Evolutionary conservation across 768 basidiomycete genomes (phyloP).

Genomic region (Suillus lakei): DNA sequence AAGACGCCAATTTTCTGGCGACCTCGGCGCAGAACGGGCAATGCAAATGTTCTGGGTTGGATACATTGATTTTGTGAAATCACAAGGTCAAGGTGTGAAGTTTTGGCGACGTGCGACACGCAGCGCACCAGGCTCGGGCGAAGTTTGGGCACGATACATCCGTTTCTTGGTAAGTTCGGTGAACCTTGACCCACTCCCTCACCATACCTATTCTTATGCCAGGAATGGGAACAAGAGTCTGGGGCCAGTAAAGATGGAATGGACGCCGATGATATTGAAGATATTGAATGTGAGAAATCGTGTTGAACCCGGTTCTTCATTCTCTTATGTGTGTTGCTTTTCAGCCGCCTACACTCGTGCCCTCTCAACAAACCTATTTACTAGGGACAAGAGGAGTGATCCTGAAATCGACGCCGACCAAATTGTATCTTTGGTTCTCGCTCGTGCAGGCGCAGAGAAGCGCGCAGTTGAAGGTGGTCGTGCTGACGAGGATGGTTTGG

Average conservation of each 20-base stretch:
- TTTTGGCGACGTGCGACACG: constrained; percentile 56
- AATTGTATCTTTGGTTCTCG: constrained; percentile 63
- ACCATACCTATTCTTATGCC: constrained; percentile 2
- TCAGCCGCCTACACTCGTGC: constrained; percentile 65
- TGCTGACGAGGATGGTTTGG: constrained; percentile 56
- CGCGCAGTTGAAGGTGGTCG: constrained; percentile 52
- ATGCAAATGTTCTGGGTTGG: constrained; percentile 74
- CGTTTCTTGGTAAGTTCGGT: constrained; percentile 59
- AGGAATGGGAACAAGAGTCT: constrained; percentile 26
- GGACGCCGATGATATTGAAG: background rate
- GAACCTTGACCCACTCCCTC: background rate
- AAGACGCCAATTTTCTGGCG: constrained; percentile 56
- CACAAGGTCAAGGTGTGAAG: background rate
- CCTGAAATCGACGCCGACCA: constrained; percentile 60
- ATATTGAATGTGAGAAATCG: background rate
- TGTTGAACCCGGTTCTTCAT: background rate
- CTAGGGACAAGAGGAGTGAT: constrained; percentile 27
- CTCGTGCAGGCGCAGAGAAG: constrained; percentile 68
- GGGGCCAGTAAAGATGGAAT: background rate
- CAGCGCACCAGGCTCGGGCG: constrained; percentile 78
- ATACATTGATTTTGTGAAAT: constrained; percentile 71
- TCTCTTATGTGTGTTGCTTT: constrained; percentile 9
- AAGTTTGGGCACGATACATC: constrained; percentile 80
- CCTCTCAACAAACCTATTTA: constrained; percentile 56
- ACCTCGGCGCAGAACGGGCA: constrained; percentile 59